Percentiles rank a stretch among this genome's conserved stretches.
These are phyloP conservation scores for Blakeslea trispora DNA, from an alignment of 371 early-diverging fungal species.

Conservation along the genomic window DNA sequence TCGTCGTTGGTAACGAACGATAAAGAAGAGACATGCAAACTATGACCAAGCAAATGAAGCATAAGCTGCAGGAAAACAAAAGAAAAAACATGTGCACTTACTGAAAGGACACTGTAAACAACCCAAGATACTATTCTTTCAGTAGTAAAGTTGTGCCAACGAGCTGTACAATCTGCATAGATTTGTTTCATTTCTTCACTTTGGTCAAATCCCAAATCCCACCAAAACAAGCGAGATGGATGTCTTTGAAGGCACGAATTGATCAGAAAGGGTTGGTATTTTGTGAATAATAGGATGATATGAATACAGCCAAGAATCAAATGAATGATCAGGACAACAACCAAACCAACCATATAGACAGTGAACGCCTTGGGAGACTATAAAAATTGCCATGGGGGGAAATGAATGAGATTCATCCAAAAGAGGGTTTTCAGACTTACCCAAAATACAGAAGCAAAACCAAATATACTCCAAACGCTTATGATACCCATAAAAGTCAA, in stretches of 20 bases:
- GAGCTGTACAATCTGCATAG: constrained; percentile 3
- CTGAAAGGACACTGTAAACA: constrained; percentile 19
- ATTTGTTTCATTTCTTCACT: constrained; percentile 17
- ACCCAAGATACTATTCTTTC: constrained; percentile 27
- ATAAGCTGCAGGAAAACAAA: too few species aligned
- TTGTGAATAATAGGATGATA: constrained; percentile 20
- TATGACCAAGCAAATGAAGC: background rate
- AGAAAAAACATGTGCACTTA: constrained; percentile 3
- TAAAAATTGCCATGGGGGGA: too few species aligned
- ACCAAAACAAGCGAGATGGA: constrained; percentile 21
- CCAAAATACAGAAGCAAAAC: constrained; percentile 8
- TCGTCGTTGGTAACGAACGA: constrained; percentile 10
- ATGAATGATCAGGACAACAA: constrained; percentile 9
- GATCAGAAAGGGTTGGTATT: constrained; percentile 20
- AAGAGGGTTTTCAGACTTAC: too few species aligned
- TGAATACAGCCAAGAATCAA: constrained; percentile 26
- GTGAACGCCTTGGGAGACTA: constrained; percentile 7
- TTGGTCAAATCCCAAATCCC: constrained; percentile 18
- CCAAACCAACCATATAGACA: constrained; percentile 12
- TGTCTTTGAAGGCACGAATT: constrained; percentile 28
- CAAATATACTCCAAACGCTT: constrained; percentile 26
- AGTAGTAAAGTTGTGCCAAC: constrained; percentile 22
- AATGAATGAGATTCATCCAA: too few species aligned
- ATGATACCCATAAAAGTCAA: constrained; percentile 22
- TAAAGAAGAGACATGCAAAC: background rate